Base-by-base conservation (phyloP, 495 filamentous ascomycete genomes). In the Aspergillus ellipticus region DNA sequence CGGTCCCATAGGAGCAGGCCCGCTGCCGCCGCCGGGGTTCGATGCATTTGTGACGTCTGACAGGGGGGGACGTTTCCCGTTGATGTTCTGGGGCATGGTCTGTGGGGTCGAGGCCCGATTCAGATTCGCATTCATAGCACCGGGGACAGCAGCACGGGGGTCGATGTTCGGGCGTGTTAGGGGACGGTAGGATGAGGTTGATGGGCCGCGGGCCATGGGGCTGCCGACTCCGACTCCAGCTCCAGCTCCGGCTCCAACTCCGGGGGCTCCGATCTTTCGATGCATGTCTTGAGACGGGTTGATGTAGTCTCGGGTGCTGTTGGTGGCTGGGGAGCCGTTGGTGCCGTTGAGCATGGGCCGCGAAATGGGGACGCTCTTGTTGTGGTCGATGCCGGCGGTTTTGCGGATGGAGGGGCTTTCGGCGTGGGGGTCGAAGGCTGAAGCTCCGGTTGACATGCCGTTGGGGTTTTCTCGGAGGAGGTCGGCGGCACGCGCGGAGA, bases 351-450 rank as follows among this genome's bases (percentile, higher is more conserved):
- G 46, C 69, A 64, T 76, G n/a, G 70, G 70, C 54, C 63, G 81
- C 3, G 73, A 75, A 0, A 95, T 74, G 0, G 89, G 86, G 33
- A 84, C 82, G 24, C 83, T 88, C 51, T 83, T 86, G 22, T 74
- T 84, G 60, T 94, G 89, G 59, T 96, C 90, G 45, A 97, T 79
- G n/a, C 92, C 92, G 0, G 88, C 85, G 3, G 92, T 96, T 63
- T 93, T 91, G 28, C 89, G 85, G 55, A 96, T 93, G 0, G 89
- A 91, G 0, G 92, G 89, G 57, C 88, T 92, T 59, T 96, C 90
- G 4, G 84, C 79, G 53, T 86, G 82, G 3, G 90, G 90, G 64
- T 97, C 89, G 70, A 96, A 97, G 47, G 82, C 80, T 7, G 79
- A 79, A 15, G 82, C 75, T 5, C 71, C 50, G 4, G 76, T 70